Percentiles rank a stretch among this genome's conserved stretches.
Evolutionary conservation across 1,284 basidiomycete species (phyloP).

Genomic region (Ustilago esculenta): DNA sequence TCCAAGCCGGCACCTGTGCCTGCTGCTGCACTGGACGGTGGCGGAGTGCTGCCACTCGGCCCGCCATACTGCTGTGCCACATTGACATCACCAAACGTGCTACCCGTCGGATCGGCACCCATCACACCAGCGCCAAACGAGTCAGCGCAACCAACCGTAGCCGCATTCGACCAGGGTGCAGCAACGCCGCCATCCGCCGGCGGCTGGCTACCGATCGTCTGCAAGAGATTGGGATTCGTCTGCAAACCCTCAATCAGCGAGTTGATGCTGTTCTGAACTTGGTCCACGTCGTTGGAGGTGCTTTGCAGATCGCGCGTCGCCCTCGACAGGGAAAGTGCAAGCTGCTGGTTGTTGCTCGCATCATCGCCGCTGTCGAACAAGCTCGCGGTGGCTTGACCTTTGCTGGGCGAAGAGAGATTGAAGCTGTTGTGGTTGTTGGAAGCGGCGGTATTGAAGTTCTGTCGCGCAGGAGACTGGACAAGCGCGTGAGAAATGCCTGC

Average conservation of each 20-base stretch:
- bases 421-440: conserved; percentile 11
- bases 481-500: conserved; percentile 46
- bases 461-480: conserved; percentile 38
- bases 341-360: conserved; percentile 33
- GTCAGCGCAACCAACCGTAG: too few relatives aligned
- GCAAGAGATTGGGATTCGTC: conserved; percentile 68
- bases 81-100: conserved; percentile 1
- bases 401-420: conserved; percentile 14
- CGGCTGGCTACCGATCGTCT: conserved; percentile 5
- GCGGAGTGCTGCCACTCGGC: conserved; percentile 15
- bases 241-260: conserved; percentile 78
- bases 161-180: neutral
- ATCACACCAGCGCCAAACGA: conserved; percentile 3
- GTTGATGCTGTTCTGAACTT: conserved; percentile 77
- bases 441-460: conserved; percentile 1
- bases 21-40: conserved; percentile 1
- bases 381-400: neutral
- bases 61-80: conserved; percentile 1
- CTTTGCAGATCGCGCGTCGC: conserved; percentile 70
- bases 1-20: conserved; percentile 11
- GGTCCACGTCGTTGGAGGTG: conserved; percentile 78
- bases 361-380: conserved; percentile 14
- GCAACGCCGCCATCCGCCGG: neutral
- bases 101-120: neutral
- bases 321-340: conserved; percentile 33